These are phyloP conservation scores for Mucor mucedo DNA, from an alignment of 371 early-diverging fungal species.

Conservation along the genomic window DNA sequence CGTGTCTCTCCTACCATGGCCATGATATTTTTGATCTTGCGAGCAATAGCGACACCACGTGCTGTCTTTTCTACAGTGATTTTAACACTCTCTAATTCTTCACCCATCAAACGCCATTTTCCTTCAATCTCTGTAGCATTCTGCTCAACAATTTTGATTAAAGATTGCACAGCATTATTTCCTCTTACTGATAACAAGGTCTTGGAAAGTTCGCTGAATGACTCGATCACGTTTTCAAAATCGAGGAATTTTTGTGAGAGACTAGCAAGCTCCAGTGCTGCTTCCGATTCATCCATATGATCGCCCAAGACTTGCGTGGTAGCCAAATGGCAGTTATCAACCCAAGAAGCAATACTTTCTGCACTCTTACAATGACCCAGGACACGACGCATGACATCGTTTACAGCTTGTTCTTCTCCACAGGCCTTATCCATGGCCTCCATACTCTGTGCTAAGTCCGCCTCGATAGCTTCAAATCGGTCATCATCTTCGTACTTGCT, in stretches of 20 bases:
- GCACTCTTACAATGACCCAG: slow-evolving; percentile 41
- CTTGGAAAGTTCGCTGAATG: slow-evolving; percentile 34
- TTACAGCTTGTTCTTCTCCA: not conserved
- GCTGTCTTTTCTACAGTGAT: slow-evolving; percentile 23
- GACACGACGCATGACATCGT: slow-evolving; percentile 34
- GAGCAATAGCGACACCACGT: slow-evolving; percentile 35
- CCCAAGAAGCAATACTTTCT: slow-evolving; percentile 40
- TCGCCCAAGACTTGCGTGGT: slow-evolving; percentile 13
- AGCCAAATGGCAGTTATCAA: slow-evolving; percentile 38
- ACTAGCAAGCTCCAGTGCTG: slow-evolving; percentile 15
- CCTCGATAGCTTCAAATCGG: not conserved
- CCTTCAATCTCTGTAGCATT: slow-evolving; percentile 15
- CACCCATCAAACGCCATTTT: slow-evolving; percentile 21
- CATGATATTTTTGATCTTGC: slow-evolving; percentile 45
- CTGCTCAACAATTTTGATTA: not conserved
- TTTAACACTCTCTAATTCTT: slow-evolving; percentile 5
- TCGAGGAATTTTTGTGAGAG: slow-evolving; percentile 35
- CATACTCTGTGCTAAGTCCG: not conserved
- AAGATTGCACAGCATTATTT: not conserved
- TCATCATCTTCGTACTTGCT: not conserved
- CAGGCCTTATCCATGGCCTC: not conserved
- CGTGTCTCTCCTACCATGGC: slow-evolving; percentile 40
- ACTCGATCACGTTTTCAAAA: slow-evolving; percentile 33
- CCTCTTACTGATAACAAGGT: not conserved
- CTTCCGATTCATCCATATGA: slow-evolving; percentile 24